Percentiles rank a stretch among this genome's conserved stretches.
phyloP scores from a whole-genome alignment of 2,329 filamentous ascomycete genomes.

The Colletotrichum sp. region DNA sequence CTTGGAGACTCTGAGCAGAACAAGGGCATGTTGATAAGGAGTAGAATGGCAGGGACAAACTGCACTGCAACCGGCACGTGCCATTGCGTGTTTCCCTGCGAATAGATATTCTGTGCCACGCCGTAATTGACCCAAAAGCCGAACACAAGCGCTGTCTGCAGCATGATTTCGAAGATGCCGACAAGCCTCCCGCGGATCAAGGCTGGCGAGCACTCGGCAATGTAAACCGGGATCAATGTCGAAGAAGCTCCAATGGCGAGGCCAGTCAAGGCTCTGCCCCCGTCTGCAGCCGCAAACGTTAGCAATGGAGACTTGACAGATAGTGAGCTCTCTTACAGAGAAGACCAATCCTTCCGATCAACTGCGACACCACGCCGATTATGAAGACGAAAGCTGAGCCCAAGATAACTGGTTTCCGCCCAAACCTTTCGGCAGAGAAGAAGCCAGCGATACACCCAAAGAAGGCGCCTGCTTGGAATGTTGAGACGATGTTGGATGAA shows the following conservation, averaged over 20 bases:
- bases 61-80: not conserved
- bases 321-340: not conserved
- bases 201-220: not conserved
- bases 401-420: not conserved
- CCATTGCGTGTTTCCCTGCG: not conserved
- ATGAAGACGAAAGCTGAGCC: not conserved
- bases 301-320: accelerated
- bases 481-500: not conserved
- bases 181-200: not conserved
- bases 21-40: not conserved
- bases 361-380: not conserved
- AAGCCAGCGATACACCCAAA: not conserved
- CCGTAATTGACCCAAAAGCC: not conserved
- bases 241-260: not conserved
- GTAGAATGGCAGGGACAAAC: not conserved
- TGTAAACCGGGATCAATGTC: not conserved
- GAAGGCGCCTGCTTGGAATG: not conserved
- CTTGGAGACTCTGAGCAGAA: not conserved
- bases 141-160: not conserved
- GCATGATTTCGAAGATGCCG: not conserved
- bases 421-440: not conserved
- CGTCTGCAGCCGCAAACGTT: not conserved
- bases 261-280: not conserved
- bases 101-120: not conserved
- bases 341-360: not conserved